A percentile compares a stretch with the other conserved stretches of the same genome.
phyloP scores from a whole-genome alignment of 176 grass and related monocot genomes.

The Cymbopogon citratus region DNA sequence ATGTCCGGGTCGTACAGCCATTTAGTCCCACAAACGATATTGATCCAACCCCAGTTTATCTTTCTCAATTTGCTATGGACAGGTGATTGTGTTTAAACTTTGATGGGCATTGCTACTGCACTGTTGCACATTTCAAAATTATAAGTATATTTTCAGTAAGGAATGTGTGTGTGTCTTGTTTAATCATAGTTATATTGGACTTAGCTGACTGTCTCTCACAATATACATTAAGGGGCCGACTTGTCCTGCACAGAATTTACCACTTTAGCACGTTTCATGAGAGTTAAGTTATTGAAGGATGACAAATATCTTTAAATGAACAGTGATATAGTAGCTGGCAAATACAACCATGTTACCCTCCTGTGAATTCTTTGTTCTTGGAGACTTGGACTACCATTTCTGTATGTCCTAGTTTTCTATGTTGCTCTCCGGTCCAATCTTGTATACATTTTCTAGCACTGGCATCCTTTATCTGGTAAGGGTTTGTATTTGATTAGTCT shows the following conservation, averaged over 20 bases:
- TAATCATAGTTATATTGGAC: neutral
- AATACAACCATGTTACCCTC: neutral
- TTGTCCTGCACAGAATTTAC: neutral
- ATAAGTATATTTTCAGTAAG: neutral
- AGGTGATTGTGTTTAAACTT: constrained; percentile 48
- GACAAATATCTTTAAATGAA: neutral
- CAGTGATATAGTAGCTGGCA: neutral
- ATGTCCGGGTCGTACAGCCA: constrained; percentile 74
- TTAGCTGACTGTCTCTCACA: neutral
- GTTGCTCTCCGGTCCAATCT: neutral
- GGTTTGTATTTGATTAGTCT: neutral
- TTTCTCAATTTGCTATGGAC: constrained; percentile 76
- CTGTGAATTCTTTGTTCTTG: neutral
- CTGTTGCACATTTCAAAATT: neutral
- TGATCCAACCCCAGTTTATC: constrained; percentile 83
- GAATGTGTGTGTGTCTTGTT: neutral
- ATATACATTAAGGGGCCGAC: neutral
- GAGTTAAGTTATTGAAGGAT: neutral
- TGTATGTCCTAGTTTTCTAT: neutral
- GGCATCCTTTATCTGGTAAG: neutral
- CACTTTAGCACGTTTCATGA: neutral
- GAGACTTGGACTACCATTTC: neutral
- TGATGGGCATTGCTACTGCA: neutral
- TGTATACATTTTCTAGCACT: neutral
- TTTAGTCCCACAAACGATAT: constrained; percentile 83